Evolutionary conservation across 768 basidiomycete species (phyloP), one percentile per base, ranked within the genome.

Genomic region (Suillus brevipes): DNA sequence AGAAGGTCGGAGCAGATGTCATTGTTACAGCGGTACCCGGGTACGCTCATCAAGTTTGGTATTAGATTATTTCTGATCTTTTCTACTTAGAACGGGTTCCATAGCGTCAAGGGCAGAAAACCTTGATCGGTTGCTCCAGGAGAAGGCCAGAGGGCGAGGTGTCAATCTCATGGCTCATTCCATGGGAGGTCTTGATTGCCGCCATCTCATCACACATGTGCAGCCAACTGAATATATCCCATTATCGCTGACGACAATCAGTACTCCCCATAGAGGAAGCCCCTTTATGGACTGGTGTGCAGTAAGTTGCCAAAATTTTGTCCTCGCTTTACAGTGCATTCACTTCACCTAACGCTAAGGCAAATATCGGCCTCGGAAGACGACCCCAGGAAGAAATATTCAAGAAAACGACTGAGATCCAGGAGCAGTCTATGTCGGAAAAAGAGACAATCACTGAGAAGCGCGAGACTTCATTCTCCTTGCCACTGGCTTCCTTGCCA

Each of bases 241-340:
- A 1, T 77, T 95, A 37, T 95, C 94, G 8, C 79, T 99, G 65
- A 98, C 92, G 1, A 92, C 89, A 25, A 85, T 99, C 68, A 88
- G 89, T 31, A 99, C 97, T 0, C 97, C 97, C 18, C 97, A 99
- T 75, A 86, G 94, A 20, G 97, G 97, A 40, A 94, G 92, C 70
- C 95, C 97, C 1, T 99, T 99, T 77, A 99, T 99, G 97, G 94
- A 97, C 75, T 99, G 97, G 97, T 99, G 97, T 79, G 84, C 87
- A 58, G 93, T 92, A 71, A 72, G 90, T 84, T 40, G 56, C 47
- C 36, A 43, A 61, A 58, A 0, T 65, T 34, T 59, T 43, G 66
- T 63, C 63, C 57, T 65, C 3, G 1, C 18, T 42, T 42, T 42
- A 25, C 56, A 69, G 14, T 57, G 56, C 20, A 42, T 63, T 59